Evolutionary conservation across 192 early-diverging fungal species (phyloP).

Genomic region (Mortierella alpina): DNA sequence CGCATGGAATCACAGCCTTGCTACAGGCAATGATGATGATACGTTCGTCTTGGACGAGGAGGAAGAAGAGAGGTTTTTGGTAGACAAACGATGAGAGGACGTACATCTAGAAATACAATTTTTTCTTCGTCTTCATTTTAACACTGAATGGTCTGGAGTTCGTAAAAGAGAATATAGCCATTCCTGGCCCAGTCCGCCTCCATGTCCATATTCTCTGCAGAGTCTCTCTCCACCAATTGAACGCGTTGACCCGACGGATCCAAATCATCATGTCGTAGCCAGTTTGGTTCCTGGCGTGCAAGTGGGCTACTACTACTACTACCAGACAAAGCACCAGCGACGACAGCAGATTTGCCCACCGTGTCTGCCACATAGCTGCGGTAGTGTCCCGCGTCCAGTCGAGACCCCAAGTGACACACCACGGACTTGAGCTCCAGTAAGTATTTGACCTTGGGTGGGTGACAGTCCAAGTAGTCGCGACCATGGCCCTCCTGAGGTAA

Average conservation of each 20-base stretch:
- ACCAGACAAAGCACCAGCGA: too few relatives aligned
- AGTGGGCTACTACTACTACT: not conserved
- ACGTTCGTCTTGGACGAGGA: constrained; percentile 37
- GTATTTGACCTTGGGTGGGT: constrained; percentile 60
- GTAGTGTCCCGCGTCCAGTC: constrained; percentile 63
- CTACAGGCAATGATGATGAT: not conserved
- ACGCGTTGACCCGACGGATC: constrained; percentile 62
- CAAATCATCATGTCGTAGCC: constrained; percentile 71
- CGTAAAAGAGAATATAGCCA: constrained; percentile 76
- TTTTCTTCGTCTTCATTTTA: not conserved
- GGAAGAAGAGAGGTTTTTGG: not conserved
- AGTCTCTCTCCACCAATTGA: constrained; percentile 32
- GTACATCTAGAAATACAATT: too few relatives aligned
- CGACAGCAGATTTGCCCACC: constrained; percentile 2
- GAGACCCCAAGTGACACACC: constrained; percentile 67
- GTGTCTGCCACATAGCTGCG: constrained; percentile 57
- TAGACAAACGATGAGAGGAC: too few relatives aligned
- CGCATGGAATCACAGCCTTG: constrained; percentile 29
- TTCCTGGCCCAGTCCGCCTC: constrained; percentile 55
- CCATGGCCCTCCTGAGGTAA: constrained; percentile 11
- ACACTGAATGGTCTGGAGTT: constrained; percentile 57
- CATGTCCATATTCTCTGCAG: constrained; percentile 43
- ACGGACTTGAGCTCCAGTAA: constrained; percentile 64
- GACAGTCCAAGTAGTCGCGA: constrained; percentile 20
- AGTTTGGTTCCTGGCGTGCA: constrained; percentile 52